A percentile compares a stretch with the other conserved stretches of the same genome.
Conservation (phyloP, 768 basidiomycete species). For the Kwoniella botswanensis region DNA sequence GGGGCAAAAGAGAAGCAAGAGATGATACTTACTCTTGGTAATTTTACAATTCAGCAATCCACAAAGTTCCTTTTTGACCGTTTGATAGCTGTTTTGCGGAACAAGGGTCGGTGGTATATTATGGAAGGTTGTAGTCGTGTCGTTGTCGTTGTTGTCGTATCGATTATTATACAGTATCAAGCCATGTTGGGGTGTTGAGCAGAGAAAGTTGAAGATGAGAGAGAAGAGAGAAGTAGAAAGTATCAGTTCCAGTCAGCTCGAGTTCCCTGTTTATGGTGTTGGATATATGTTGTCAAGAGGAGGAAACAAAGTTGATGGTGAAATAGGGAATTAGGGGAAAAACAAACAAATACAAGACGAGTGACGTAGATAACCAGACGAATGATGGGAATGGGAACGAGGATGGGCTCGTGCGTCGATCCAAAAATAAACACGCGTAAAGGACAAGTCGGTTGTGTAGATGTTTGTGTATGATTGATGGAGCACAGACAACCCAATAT, state of each 20-base stretch:
- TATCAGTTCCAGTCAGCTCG: slow-evolving; percentile 8
- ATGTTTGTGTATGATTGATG: background rate
- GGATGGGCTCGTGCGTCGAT: background rate
- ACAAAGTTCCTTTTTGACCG: background rate
- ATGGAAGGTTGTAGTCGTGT: background rate
- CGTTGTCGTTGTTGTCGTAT: background rate
- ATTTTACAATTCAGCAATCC: background rate
- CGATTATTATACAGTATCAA: background rate
- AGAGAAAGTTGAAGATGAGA: background rate
- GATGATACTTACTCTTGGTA: background rate
- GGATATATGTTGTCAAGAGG: background rate
- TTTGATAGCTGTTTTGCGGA: background rate
- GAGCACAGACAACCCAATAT: background rate
- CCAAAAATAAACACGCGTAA: background rate
- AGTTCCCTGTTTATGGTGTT: background rate
- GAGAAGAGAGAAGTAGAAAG: background rate
- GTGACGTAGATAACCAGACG: slow-evolving; percentile 1
- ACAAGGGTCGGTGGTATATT: background rate
- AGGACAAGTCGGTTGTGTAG: background rate
- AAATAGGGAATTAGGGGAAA: background rate
- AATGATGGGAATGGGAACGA: background rate
- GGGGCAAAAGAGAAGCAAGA: background rate
- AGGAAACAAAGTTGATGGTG: background rate
- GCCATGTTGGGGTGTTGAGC: slow-evolving; percentile 33
- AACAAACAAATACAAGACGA: background rate